phyloP scores from a whole-genome alignment of 352 stramenopile species.

The Pseudoperonospora humuli region DNA sequence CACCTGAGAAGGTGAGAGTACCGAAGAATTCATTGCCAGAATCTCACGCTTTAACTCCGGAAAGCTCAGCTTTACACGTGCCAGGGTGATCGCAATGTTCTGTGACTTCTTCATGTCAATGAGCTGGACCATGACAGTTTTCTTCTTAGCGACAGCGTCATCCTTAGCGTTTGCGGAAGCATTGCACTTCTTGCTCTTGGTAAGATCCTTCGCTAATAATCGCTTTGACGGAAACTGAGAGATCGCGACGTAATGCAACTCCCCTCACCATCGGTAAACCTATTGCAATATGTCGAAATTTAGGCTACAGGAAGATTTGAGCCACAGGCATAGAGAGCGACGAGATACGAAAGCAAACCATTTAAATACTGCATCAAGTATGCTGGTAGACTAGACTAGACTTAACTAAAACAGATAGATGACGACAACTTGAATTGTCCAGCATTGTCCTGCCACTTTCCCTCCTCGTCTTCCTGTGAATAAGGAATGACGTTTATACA shows the following conservation, averaged over 20 bases:
- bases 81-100: slow-evolving; percentile 81
- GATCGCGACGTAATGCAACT: too few relatives aligned
- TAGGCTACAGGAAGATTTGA: too few relatives aligned
- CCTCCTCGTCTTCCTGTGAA: slow-evolving; percentile 31
- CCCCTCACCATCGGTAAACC: too few relatives aligned
- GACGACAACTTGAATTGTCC: slow-evolving; percentile 6
- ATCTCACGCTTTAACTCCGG: slow-evolving; percentile 66
- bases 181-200: slow-evolving; percentile 42
- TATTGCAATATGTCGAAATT: too few relatives aligned
- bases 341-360: too few relatives aligned
- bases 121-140: slow-evolving; percentile 65
- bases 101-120: slow-evolving; percentile 87
- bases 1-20: slow-evolving; percentile 69
- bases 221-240: too few relatives aligned
- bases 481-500: slow-evolving; percentile 20
- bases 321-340: too few relatives aligned
- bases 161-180: slow-evolving; percentile 18
- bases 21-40: slow-evolving; percentile 63
- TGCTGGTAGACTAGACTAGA: too few relatives aligned
- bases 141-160: slow-evolving; percentile 31
- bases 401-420: slow-evolving; percentile 22
- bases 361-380: too few relatives aligned
- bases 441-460: slow-evolving; percentile 11
- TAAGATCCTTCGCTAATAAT: slow-evolving; percentile 72
- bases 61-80: slow-evolving; percentile 65